phyloP scores from a whole-genome alignment of 2,329 filamentous ascomycete genomes.

The Davidsoniella neocaledoniae region DNA sequence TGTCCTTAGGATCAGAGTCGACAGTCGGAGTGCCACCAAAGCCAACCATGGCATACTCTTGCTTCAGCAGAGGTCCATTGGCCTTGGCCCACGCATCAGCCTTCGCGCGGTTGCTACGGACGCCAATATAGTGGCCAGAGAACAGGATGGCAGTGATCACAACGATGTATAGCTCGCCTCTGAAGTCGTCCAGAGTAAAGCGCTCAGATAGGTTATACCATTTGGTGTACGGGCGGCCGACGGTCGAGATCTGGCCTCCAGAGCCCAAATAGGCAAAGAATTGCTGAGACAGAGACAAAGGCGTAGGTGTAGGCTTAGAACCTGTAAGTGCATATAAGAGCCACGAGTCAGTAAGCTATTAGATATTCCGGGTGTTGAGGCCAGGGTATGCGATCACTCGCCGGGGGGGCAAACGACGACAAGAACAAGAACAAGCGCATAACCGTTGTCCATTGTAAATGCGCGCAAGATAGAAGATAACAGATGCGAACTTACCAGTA shows the following conservation, averaged over 20 bases:
- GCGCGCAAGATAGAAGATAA: neutral
- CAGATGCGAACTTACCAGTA: constrained; percentile 3
- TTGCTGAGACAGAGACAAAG: constrained; percentile 1
- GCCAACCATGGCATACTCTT: constrained; percentile 78
- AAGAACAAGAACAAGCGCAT: too few relatives aligned
- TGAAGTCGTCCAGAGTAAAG: constrained; percentile 68
- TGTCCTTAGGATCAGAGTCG: constrained; percentile 24
- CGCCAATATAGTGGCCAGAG: constrained; percentile 64
- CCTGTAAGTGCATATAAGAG: neutral
- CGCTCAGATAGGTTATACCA: constrained; percentile 98
- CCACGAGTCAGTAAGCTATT: neutral
- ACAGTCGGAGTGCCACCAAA: constrained; percentile 43
- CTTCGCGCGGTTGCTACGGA: constrained; percentile 61
- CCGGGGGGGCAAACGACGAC: too few relatives aligned
- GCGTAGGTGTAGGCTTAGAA: constrained; percentile 6
- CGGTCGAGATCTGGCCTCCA: constrained; percentile 24
- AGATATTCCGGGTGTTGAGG: neutral
- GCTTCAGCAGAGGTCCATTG: constrained; percentile 52
- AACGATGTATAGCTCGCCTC: constrained; percentile 69
- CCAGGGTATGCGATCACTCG: too few relatives aligned
- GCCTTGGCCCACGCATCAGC: constrained; percentile 66
- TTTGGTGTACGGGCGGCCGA: constrained; percentile 58
- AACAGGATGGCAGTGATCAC: constrained; percentile 59
- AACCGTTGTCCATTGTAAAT: too few relatives aligned
- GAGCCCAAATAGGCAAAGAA: constrained; percentile 7